Evolutionary conservation across 2,329 filamentous ascomycete genomes (phyloP), one percentile per base, ranked within the genome.

Genomic region (Paracoccidioides lutzii): DNA sequence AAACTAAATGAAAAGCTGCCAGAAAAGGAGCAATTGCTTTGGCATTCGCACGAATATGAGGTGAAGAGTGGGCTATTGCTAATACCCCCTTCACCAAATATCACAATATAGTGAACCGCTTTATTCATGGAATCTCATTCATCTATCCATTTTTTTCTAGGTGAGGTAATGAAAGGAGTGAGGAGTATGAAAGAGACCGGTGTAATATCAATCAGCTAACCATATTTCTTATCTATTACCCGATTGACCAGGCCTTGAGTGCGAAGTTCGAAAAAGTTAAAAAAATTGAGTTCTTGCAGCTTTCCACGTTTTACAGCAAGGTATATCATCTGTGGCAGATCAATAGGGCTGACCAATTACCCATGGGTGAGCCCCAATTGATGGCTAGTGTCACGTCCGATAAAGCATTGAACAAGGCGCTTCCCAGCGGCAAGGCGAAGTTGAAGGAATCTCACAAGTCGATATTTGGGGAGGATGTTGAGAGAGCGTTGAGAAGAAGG

Each of bases 311-410:
- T 2, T 94, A 94, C 65, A 89, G 89, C 8, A 95, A 95, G 67
- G 81, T 85, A 0, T 93, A 85, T 68, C 88, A 95, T 67, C 75
- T 93, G 44, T 95, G 90, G 89, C 87, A 94, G 76, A 81, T 85
- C 14, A 88, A 94, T 70, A 75, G 80, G 5, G 87, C 87, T 0
- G 81, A 91, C 64, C 69, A 73, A 53, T 64, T 85, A 54, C 83
- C 83, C 1, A 64, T 85, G 60, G 82, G 83, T 0, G 66, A 71
- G 59, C 82, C 83, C 55, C 70, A 83, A 69, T 69, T 86, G 61
- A 85, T 87, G 80, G 81, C 77, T 59, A 84, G 82, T 63, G 83
- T 76, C 59, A 66, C 59, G 3, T 62, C 64, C 14, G 60, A 66
- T 37, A 66, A 62, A 41, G 63, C 55, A 35, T 64, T 67, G 15